Evolutionary conservation across 1,139 yeast genomes (phyloP).

Genomic region (Arxiozyma telluris): DNA sequence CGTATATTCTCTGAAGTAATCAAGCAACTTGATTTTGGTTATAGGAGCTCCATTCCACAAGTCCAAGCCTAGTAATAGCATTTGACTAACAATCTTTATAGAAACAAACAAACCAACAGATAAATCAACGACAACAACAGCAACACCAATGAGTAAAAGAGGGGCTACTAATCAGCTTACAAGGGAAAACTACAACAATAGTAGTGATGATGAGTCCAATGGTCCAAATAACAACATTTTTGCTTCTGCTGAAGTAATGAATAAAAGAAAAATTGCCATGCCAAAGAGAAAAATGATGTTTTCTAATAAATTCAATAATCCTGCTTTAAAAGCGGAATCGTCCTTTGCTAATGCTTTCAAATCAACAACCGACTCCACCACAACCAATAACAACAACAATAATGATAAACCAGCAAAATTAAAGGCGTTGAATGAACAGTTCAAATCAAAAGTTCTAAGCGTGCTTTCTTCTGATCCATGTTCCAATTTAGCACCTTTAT

Average conservation of each 20-base stretch:
- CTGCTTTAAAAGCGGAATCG: slow-evolving; percentile 10
- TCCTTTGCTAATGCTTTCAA: slow-evolving; percentile 16
- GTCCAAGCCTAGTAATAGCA: too few species aligned
- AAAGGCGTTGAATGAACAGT: slow-evolving; percentile 62
- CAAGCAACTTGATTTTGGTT: too few species aligned
- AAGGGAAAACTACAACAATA: slow-evolving; percentile 34
- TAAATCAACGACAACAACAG: not conserved
- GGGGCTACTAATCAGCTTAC: slow-evolving; percentile 53
- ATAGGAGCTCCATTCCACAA: not conserved
- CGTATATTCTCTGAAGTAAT: not conserved
- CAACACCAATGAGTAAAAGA: slow-evolving; percentile 51
- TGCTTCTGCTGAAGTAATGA: slow-evolving; percentile 58
- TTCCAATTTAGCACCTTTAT: slow-evolving; percentile 49
- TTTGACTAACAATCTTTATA: too few species aligned
- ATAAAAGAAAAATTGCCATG: slow-evolving; percentile 57
- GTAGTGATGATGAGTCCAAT: slow-evolving; percentile 36
- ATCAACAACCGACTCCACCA: slow-evolving; percentile 2
- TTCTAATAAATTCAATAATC: not conserved
- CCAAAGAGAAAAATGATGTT: slow-evolving; percentile 37
- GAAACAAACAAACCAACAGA: too few species aligned
- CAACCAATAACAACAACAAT: slow-evolving; percentile 7
- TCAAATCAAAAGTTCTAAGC: slow-evolving; percentile 42
- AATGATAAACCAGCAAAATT: slow-evolving; percentile 33
- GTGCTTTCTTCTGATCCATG: slow-evolving; percentile 40
- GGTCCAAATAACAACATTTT: slow-evolving; percentile 29